Evolutionary conservation across 805 yeast species (phyloP), one percentile per base, ranked within the genome.

Genomic region (Pichia manshurica): DNA sequence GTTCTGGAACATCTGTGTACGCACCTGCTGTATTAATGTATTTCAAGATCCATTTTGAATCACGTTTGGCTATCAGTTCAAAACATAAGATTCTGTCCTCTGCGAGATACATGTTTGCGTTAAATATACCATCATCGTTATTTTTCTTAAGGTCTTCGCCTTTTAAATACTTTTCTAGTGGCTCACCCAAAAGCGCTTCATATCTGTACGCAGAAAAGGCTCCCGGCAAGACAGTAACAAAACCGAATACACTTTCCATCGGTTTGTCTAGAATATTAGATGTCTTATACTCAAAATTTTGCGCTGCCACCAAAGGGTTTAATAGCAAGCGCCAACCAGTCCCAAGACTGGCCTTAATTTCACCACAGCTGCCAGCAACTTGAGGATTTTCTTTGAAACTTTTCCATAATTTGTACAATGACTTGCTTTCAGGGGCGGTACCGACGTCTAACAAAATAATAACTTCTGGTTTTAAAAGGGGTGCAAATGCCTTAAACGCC

Each of bases 291-390:
- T 91, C 99, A 65, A 93, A 91, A 66, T 91, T 91, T 65, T 93
- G 98, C 0, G 97, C 95, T 3, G 98, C 96, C 9, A 91, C 91
- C 47, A 91, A 67, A 8, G 99, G 98, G 61, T 91, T 91, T 15
- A 82, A 54, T 39, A 91, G 68, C 33, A 74, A 60, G 22, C 58
- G 58, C 38, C 65, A 66, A 15, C 68, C 65, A 41, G 60, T 64
- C 2, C 98, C 97, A 46, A 90, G 69, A 64, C 84, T 81, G 0
- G 93, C 95, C 54, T 81, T 83, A 66, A 93, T 91, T 63, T 93
- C 98, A 46, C 99, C 99, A 78, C 99, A 91, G 1, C 97, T 95
- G 35, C 99, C 99, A 2, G 96, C 99, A 19, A 91, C 95, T 46
- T 80, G 77, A 2, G 88, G 84, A 32, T 49, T 47, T 56, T 81